Evolutionary conservation across 768 basidiomycete genomes (phyloP), one percentile per base, ranked within the genome.

Genomic region (Agrocybe chaxingu): DNA sequence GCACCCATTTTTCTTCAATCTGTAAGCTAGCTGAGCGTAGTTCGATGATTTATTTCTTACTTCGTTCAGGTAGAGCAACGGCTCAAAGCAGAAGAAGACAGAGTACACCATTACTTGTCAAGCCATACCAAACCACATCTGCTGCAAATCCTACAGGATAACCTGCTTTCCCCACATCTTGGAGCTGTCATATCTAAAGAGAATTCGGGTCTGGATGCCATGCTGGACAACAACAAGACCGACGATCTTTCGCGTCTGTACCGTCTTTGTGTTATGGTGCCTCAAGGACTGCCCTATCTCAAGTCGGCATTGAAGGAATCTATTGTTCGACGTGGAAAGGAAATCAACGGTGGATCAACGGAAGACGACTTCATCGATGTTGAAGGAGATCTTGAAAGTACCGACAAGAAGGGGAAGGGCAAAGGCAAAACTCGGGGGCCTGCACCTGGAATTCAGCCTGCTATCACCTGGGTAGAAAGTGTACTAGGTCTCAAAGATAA

Each of bases 391-490:
- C 24, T 38, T 8, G 66, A 68, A 4, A 57, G 47, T 9, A 57
- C 58, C 9, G 76, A 71, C 1, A 58, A 67, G 13, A 66, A 69
- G 24, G 60, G 59, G 8, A 53, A 90, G 78, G 71, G 56, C 8
- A 73, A 70, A 53, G 59, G 57, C 10, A 74, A 86, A 78, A 67
- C 73, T 64, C 52, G 79, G n/a, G 66, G 70, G 31, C 58, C 64
- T 34, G 58, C 70, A 37, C 61, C 71, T 51, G 68, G 70, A 5
- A 71, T 73, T 7, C 78, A 84, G 50, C 73, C 83, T 0, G 97
- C 96, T 4, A 70, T 96, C 48, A 85, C 82, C 63, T 99, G 97
- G 97, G 96, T 98, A 0, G 86, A 96, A 65, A 84, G 87, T 57
- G 87, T 97, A 11, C 73, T 99, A 9, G 83, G 86, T 53, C 74